Evolutionary conservation across 257 asterid genomes (phyloP).

Genomic region (Euphrasia confusa): DNA sequence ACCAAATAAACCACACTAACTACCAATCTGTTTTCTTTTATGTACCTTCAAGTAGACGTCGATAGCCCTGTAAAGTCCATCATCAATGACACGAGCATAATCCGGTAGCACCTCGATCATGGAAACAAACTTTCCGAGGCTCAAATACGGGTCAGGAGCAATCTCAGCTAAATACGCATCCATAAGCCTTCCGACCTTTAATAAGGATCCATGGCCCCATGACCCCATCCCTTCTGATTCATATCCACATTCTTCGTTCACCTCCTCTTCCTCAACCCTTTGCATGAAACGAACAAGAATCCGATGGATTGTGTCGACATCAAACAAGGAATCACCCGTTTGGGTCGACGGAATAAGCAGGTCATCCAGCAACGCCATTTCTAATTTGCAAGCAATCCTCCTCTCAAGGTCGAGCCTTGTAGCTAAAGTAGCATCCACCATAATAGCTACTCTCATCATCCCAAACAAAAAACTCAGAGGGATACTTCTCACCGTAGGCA

Average conservation of each 20-base stretch:
- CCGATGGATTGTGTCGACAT: slow-evolving; percentile 46
- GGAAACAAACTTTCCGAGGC: slow-evolving; percentile 48
- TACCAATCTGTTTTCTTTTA: no score
- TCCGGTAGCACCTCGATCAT: slow-evolving; percentile 58
- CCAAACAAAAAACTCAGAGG: slow-evolving; percentile 52
- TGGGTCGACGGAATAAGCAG: slow-evolving; percentile 52
- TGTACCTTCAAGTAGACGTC: slow-evolving; percentile 62
- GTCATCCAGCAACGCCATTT: slow-evolving; percentile 56
- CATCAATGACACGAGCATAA: slow-evolving; percentile 62
- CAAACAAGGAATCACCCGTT: slow-evolving; percentile 52
- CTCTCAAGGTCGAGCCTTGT: slow-evolving; percentile 53
- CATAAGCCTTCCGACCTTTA: slow-evolving; percentile 58
- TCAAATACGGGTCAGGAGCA: slow-evolving; percentile 63
- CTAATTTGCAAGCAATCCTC: slow-evolving; percentile 47
- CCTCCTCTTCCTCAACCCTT: slow-evolving; percentile 49
- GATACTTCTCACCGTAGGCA: slow-evolving; percentile 47
- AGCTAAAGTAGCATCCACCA: slow-evolving; percentile 45
- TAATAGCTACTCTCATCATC: slow-evolving; percentile 52
- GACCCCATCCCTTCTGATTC: slow-evolving; percentile 52
- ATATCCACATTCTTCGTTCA: slow-evolving; percentile 43
- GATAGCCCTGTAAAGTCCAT: slow-evolving; percentile 63
- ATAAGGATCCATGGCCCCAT: slow-evolving; percentile 45
- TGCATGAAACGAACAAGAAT: slow-evolving; percentile 55
- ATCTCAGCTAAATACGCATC: slow-evolving; percentile 65
- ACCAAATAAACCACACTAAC: no score